These are phyloP conservation scores for Paramecium biaurelia DNA, from an alignment of 73 alveolate species.

Conservation along the genomic window DNA sequence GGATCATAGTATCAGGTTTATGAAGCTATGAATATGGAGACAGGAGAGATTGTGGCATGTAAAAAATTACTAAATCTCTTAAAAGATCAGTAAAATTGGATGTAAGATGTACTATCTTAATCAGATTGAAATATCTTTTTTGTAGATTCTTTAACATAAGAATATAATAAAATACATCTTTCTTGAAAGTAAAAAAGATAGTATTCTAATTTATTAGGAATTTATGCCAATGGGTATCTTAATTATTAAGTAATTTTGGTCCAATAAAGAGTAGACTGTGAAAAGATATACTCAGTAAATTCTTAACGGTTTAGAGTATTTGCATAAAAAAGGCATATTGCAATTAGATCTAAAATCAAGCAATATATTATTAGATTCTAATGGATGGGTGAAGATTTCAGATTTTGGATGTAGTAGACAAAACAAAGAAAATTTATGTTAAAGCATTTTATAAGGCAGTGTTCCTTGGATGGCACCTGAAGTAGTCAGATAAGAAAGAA, in stretches of 20 bases:
- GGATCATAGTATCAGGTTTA: not conserved
- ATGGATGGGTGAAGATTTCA: conserved; percentile 32
- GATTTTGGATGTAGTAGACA: conserved; percentile 52
- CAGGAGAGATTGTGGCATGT: not conserved
- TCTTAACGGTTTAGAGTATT: not conserved
- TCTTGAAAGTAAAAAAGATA: not conserved
- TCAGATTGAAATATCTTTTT: not conserved
- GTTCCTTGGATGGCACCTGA: conserved; percentile 22
- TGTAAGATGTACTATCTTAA: not conserved
- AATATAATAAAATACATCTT: not conserved
- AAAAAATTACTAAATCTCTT: not conserved
- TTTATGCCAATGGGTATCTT: not conserved
- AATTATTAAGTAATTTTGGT: not conserved
- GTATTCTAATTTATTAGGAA: not conserved
- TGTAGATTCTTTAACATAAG: not conserved
- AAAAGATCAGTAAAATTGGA: not conserved
- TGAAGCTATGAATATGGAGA: not conserved
- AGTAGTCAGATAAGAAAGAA: conserved; percentile 3
- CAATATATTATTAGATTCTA: not conserved
- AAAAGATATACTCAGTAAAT: conserved; percentile 26
- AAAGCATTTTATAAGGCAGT: conserved; percentile 10
- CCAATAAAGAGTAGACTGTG: not conserved
- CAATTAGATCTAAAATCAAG: conserved; percentile 52
- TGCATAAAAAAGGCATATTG: conserved; percentile 3
- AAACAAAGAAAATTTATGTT: not conserved